Base-by-base conservation (phyloP, 2,329 filamentous ascomycete species). In the Coniella lustricola region DNA sequence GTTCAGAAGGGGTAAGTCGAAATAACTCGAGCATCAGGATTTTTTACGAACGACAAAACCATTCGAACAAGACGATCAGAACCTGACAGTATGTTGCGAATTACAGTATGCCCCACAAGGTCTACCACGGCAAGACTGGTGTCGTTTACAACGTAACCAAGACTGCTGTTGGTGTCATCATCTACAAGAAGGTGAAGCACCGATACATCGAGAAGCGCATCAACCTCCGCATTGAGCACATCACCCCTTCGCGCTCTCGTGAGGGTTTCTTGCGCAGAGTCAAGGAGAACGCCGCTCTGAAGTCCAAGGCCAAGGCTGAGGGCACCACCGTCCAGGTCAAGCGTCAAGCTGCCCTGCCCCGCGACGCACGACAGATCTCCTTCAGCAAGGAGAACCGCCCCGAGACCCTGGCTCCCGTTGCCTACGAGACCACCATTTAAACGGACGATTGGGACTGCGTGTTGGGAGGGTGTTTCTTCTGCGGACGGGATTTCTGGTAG, bases 161-260 rank as follows among this genome's bases (percentile, higher is more conserved):
- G 84, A 87, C 82, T 65, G 87, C 93, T 60, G 90, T 98, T 70
- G 93, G 93, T 67, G 87, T 98, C 74, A 96, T 98, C 77, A 87
- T 98, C 77, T 91, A 95, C 87, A 96, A 95, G 84, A 89, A 94
- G 75, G 93, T 98, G 72, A 90, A 90, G 77, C 93, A 97, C 85
- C 87, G 91, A 68, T 98, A 96, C 84, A 81, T 98, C 72, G 93
- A 98, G 87, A 98, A 98, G 90, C 91, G 93, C 73, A 84, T 98
- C 80, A 97, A 95, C 84, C 81, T 98, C 77, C 89, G 93, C 71
- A 76, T 97, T 74, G 93, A 98, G 85, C 93, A 98, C 85, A 82
- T 98, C 75, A 76, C 77, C 67, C 87, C 87, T 70, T 97, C 91
- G 63, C 87, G 93, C 72, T 97, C 91, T 67, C 84, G 93, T 69